Conservation (phyloP, 2,329 filamentous ascomycete genomes). For the Plenodomus biglobosus region DNA sequence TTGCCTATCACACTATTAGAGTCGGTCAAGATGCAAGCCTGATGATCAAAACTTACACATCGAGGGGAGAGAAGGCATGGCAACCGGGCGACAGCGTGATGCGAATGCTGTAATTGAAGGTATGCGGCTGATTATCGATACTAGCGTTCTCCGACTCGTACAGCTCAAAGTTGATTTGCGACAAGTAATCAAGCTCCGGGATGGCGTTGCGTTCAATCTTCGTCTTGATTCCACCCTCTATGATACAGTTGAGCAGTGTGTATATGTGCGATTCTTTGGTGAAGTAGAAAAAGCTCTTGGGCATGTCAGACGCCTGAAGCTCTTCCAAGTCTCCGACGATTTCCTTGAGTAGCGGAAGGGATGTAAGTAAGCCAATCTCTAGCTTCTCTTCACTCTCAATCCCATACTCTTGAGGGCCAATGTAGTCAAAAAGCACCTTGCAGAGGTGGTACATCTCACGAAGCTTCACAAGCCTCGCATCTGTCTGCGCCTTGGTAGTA, state of each 20-base stretch:
- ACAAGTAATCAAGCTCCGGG: constrained; percentile 94
- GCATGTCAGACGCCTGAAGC: constrained; percentile 90
- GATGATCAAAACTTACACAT: constrained; percentile 59
- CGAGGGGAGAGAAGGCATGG: constrained; percentile 92
- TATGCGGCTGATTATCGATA: constrained; percentile 62
- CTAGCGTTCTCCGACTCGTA: constrained; percentile 85
- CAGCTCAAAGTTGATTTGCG: constrained; percentile 95
- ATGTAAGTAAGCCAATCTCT: constrained; percentile 95
- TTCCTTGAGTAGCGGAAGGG: constrained; percentile 88
- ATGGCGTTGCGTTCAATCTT: constrained; percentile 96
- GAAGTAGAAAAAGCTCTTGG: constrained; percentile 98
- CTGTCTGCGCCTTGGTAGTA: constrained; percentile 72
- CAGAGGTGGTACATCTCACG: constrained; percentile 90
- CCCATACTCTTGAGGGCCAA: constrained; percentile 96
- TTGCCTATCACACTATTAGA: constrained; percentile 52
- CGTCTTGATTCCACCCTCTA: constrained; percentile 93
- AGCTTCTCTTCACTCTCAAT: constrained; percentile 95
- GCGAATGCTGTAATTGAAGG: constrained; percentile 91
- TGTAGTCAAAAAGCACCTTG: constrained; percentile 96
- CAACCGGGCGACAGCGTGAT: constrained; percentile 96
- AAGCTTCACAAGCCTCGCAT: constrained; percentile 82
- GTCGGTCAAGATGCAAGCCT: background rate
- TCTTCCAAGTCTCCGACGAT: constrained; percentile 97
- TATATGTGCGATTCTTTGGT: constrained; percentile 99
- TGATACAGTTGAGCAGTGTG: constrained; percentile 94